phyloP scores from a whole-genome alignment of 805 yeast species.

The Sungouiella thailandica region DNA sequence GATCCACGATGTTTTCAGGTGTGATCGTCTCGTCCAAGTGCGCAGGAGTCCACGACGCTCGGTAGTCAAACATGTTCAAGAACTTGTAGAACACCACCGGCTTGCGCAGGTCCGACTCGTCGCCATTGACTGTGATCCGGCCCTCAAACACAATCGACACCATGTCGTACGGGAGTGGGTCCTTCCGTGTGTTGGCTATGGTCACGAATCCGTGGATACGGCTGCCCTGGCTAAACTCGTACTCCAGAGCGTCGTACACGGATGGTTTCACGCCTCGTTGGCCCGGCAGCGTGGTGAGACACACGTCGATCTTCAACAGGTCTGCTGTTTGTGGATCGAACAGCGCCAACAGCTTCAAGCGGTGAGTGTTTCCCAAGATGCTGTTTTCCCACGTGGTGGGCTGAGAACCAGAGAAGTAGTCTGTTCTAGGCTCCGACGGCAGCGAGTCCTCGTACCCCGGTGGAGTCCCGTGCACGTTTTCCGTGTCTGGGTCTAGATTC shows the following conservation, averaged over 20 bases:
- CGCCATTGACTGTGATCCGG: slow-evolving; percentile 13
- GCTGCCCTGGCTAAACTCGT: slow-evolving; percentile 66
- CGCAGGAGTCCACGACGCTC: slow-evolving; percentile 46
- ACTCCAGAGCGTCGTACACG: slow-evolving; percentile 20
- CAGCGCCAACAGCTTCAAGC: slow-evolving; percentile 17
- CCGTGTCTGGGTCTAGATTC: slow-evolving; percentile 26
- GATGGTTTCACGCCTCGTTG: slow-evolving; percentile 13
- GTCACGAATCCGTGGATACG: slow-evolving; percentile 51
- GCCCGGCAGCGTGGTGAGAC: slow-evolving; percentile 15
- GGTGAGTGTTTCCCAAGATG: slow-evolving; percentile 25
- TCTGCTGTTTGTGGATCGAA: slow-evolving; percentile 14
- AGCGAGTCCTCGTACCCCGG: slow-evolving; percentile 27
- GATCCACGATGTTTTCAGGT: slow-evolving; percentile 13
- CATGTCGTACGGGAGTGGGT: slow-evolving; percentile 55
- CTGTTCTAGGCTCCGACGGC: neutral
- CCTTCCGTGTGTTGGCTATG: slow-evolving; percentile 34
- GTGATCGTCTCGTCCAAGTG: slow-evolving; percentile 12
- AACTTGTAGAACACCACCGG: slow-evolving; percentile 24
- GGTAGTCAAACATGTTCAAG: slow-evolving; percentile 38
- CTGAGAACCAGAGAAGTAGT: slow-evolving; percentile 1
- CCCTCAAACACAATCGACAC: slow-evolving; percentile 58
- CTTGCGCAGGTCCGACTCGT: slow-evolving; percentile 10
- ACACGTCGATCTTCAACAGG: slow-evolving; percentile 16
- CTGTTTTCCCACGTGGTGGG: slow-evolving; percentile 29
- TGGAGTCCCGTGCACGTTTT: slow-evolving; percentile 30